Base-by-base conservation (phyloP, 1,139 yeast species). In the Debaryomyces coudertii region DNA sequence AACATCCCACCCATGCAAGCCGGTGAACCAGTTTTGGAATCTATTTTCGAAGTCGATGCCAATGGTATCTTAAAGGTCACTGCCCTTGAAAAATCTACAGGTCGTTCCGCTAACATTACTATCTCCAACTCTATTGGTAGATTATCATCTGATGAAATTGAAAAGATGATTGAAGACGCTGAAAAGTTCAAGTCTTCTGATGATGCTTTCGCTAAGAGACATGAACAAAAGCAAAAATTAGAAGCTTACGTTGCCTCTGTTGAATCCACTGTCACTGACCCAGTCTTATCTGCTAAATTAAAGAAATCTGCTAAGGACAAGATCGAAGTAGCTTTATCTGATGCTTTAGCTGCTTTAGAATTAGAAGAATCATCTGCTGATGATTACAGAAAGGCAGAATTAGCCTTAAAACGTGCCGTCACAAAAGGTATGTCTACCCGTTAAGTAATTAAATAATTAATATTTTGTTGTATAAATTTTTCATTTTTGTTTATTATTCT, bases 1-100 rank as follows among this genome's bases (percentile, higher is more conserved):
- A 93, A 93, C 79, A 90, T 93, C 66, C 99, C 99, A 74, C 98
- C 98, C 76, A 84, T 93, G 92, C 89, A 87, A 76, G 97, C 97
- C 77, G 98, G 98, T 79, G 98, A 92, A 80, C 98, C 98, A 80
- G 98, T 90, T 70, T 87, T 93, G 76, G 99, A 93, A 83, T 95
- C 97, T 68, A 93, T 92, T 79, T 93, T 93, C 76, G 99, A 93
- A 83, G 96, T 93, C 73, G 99, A 93, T 77, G 98, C 98, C 69
- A 93, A 93, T 80, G 99, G 99, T 83, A 93, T 93, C 87, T 87
- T 93, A 77, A 93, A 93, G 92, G 99, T 93, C 69, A 92, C 99
- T 67, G 99, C 99, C 65, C 88, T 90, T 69, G 99, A 93, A 84
- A 93, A 93, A 82, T 90, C 97, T 58, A 93, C 99, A 62, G 99